phyloP scores from a whole-genome alignment of 345 rosid species.

The Corymbia maculata region DNA sequence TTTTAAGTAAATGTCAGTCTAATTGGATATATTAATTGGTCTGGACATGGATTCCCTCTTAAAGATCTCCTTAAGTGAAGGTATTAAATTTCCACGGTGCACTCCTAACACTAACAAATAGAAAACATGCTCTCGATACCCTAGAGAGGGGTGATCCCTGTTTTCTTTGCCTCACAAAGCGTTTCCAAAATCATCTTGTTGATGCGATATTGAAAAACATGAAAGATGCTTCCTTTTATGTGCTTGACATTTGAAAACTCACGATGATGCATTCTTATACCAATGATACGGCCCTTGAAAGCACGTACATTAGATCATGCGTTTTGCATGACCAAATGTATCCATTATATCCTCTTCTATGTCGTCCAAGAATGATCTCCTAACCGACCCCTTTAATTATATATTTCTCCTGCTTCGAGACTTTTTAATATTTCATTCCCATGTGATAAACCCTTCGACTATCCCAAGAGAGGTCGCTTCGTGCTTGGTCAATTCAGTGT shows the following conservation, averaged over 20 bases:
- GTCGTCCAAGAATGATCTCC: background rate
- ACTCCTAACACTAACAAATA: background rate
- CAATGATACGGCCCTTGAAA: background rate
- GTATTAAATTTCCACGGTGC: fast-evolving
- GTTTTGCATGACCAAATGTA: background rate
- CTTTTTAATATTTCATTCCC: background rate
- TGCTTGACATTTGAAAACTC: background rate
- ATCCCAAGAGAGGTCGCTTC: background rate
- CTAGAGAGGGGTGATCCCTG: background rate
- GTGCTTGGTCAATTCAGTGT: background rate
- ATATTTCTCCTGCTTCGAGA: background rate
- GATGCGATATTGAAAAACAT: background rate
- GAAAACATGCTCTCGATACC: background rate
- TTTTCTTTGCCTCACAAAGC: background rate
- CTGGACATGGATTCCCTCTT: background rate
- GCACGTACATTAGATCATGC: background rate
- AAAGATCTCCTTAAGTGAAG: background rate
- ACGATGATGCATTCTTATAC: background rate
- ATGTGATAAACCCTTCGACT: background rate
- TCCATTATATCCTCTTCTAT: background rate
- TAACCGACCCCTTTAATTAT: background rate
- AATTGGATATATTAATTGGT: fast-evolving
- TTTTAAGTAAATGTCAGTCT: background rate
- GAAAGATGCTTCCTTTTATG: background rate
- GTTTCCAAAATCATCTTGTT: background rate